Percentiles rank a stretch among this genome's conserved stretches.
These are phyloP conservation scores for Exophiala sideris DNA, from an alignment of 2,329 filamentous ascomycete genomes.

Conservation along the genomic window DNA sequence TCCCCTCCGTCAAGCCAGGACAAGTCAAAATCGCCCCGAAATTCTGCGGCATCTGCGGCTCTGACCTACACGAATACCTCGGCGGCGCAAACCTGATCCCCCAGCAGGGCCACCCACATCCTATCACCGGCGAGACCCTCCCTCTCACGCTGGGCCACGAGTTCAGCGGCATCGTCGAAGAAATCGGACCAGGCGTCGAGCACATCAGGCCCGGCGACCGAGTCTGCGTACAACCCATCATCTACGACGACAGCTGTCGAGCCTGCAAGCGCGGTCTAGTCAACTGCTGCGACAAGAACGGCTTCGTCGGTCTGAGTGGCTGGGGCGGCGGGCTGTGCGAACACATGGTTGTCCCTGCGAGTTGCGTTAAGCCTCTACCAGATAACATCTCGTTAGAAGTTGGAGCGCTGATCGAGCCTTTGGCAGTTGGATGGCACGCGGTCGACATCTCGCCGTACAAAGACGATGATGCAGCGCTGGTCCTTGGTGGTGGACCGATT, in stretches of 20 bases:
- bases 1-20: conserved; percentile 38
- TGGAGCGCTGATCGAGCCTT: conserved; percentile 53
- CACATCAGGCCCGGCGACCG: conserved; percentile 49
- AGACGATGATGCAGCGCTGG: conserved; percentile 44
- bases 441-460: conserved; percentile 50
- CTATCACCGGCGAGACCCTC: conserved; percentile 51
- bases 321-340: conserved; percentile 54
- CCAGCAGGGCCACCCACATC: conserved; percentile 46
- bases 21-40: conserved; percentile 39
- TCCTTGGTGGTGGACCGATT: conserved; percentile 55
- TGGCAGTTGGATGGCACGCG: conserved; percentile 56
- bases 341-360: conserved; percentile 49
- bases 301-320: conserved; percentile 51
- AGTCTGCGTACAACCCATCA: conserved; percentile 52
- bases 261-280: conserved; percentile 52
- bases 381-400: conserved; percentile 52
- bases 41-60: conserved; percentile 33
- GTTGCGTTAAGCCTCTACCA: conserved; percentile 46
- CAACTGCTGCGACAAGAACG: conserved; percentile 55
- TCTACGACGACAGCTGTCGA: conserved; percentile 53
- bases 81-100: conserved; percentile 50
- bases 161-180: conserved; percentile 51
- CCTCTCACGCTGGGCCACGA: conserved; percentile 55
- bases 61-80: conserved; percentile 47
- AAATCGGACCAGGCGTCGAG: conserved; percentile 49